Evolutionary conservation across 768 basidiomycete genomes (phyloP).

Genomic region (Boletus pseudo-olivaceus): DNA sequence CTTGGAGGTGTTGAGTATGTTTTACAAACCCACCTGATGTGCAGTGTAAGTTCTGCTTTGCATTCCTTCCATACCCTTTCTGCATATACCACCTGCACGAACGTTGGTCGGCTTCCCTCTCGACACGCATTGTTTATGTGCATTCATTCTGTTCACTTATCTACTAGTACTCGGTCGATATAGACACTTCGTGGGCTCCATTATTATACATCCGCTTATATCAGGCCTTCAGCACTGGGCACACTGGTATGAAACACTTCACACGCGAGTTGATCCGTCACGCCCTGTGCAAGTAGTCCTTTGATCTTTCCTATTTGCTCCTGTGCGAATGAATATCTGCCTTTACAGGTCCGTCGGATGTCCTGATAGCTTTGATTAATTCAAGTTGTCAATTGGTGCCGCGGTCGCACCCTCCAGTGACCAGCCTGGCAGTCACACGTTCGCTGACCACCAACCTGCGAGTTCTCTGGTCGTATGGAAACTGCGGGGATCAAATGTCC

Average conservation of each 20-base stretch:
- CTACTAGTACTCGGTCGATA: conserved; percentile 19
- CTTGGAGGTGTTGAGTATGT: conserved; percentile 14
- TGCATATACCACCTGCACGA: conserved; percentile 17
- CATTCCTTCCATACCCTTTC: conserved; percentile 25
- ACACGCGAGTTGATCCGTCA: not conserved
- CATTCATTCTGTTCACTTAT: conserved; percentile 18
- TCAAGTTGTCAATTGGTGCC: not conserved
- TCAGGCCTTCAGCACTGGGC: not conserved
- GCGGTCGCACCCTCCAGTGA: too few species aligned
- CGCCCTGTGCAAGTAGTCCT: not conserved
- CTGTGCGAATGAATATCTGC: not conserved
- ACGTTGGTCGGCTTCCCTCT: conserved; percentile 3
- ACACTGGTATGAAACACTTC: not conserved
- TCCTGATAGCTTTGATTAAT: not conserved
- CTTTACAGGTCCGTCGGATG: not conserved
- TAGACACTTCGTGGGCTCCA: conserved; percentile 14
- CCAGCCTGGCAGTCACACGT: too few species aligned
- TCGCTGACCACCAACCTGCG: not conserved
- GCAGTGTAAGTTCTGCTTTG: conserved; percentile 5
- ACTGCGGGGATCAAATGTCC: not conserved
- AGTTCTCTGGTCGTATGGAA: not conserved
- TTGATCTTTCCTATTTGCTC: not conserved
- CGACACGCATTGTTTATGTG: conserved; percentile 10
- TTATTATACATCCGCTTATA: not conserved
- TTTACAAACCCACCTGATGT: conserved; percentile 1